These are phyloP conservation scores for Rhizopus sp. DNA, from an alignment of 371 early-diverging fungal genomes.

Conservation along the genomic window DNA sequence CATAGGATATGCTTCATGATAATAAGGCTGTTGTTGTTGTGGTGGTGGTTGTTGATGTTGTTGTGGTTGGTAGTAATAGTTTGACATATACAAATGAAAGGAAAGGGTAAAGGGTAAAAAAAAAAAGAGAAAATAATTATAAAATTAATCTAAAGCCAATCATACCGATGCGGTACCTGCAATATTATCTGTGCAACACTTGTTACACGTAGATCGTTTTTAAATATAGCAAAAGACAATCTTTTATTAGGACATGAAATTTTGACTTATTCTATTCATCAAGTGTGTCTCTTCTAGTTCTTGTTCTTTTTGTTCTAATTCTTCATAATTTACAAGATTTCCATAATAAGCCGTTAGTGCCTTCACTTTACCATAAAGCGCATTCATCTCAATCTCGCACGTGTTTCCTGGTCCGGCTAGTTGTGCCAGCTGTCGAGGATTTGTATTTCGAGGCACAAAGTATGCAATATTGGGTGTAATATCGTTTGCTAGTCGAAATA, in stretches of 20 bases:
- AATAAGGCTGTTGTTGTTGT: neutral
- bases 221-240: neutral
- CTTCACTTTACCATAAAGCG: constrained; percentile 61
- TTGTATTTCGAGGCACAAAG: constrained; percentile 84
- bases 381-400: constrained; percentile 78
- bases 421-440: constrained; percentile 53
- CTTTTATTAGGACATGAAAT: neutral
- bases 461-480: constrained; percentile 80
- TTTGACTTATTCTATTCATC: constrained; percentile 13
- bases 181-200: no score
- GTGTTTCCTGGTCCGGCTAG: constrained; percentile 53
- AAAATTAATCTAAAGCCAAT: no score
- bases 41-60: neutral
- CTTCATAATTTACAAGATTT: constrained; percentile 43
- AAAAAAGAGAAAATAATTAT: no score
- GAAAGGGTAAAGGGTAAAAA: no score
- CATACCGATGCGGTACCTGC: no score
- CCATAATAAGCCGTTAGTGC: constrained; percentile 76
- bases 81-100: constrained; percentile 1
- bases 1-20: constrained; percentile 20
- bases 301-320: constrained; percentile 17
- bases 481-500: constrained; percentile 63
- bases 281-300: constrained; percentile 20
- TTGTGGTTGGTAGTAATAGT: constrained; percentile 8
- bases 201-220: neutral